Conservation (phyloP, 2,329 filamentous ascomycete species). For the Alternaria gansuensis region DNA sequence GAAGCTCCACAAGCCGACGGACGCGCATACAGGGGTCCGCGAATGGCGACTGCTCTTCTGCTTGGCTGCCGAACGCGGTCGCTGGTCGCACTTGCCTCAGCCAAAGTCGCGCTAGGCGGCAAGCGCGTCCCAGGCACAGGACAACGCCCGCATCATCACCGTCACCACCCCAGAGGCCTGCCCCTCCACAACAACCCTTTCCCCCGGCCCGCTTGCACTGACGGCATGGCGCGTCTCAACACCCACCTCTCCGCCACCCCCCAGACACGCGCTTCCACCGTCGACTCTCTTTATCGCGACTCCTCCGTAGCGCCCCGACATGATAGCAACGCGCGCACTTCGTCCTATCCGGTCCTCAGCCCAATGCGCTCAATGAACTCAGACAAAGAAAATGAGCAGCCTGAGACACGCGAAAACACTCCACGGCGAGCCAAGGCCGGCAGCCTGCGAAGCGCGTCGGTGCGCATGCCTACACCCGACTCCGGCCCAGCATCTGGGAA, state of each 20-base stretch:
- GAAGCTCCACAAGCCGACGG: conserved; percentile 16
- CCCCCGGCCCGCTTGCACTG: neutral
- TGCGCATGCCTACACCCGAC: conserved; percentile 52
- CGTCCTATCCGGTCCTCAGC: conserved; percentile 47
- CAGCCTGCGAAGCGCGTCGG: conserved; percentile 45
- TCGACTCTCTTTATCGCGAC: conserved; percentile 51
- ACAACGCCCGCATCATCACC: conserved; percentile 12
- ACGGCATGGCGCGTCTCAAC: conserved; percentile 52
- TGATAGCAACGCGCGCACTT: conserved; percentile 31
- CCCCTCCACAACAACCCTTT: neutral
- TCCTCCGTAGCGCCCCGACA: conserved; percentile 42
- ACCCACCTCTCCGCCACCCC: conserved; percentile 45
- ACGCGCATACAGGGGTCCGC: conserved; percentile 31
- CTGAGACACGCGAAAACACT: conserved; percentile 40
- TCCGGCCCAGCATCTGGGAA: conserved; percentile 47
- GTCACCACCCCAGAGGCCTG: neutral
- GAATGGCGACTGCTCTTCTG: conserved; percentile 20
- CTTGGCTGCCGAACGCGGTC: conserved; percentile 32
- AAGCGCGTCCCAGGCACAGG: conserved; percentile 22
- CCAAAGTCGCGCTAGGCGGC: conserved; percentile 31
- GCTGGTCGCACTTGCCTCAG: conserved; percentile 28
- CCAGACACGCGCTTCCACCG: conserved; percentile 41
- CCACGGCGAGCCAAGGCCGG: conserved; percentile 56
- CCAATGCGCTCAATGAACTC: conserved; percentile 46
- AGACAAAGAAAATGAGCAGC: conserved; percentile 58